These are phyloP conservation scores for Schizophyllum amplum DNA, from an alignment of 1,284 basidiomycete species.

Conservation along the genomic window DNA sequence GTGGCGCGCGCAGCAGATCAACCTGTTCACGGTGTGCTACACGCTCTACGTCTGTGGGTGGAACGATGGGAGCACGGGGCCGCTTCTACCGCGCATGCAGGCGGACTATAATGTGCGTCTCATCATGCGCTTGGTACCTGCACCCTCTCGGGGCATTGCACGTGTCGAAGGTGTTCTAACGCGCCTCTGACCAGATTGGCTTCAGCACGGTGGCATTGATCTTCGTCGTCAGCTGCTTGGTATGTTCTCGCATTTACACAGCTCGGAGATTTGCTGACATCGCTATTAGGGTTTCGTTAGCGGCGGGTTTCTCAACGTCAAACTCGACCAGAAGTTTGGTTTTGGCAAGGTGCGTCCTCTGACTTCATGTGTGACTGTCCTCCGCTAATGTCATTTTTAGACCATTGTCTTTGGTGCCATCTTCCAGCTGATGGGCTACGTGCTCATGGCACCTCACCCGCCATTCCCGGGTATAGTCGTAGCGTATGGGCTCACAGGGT, in stretches of 20 bases:
- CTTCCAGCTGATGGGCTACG: not conserved
- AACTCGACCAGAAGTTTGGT: constrained; percentile 40
- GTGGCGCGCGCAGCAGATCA: constrained; percentile 15
- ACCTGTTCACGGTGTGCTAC: constrained; percentile 32
- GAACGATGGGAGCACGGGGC: constrained; percentile 47
- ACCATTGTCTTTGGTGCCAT: constrained; percentile 15
- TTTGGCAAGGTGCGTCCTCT: constrained; percentile 39
- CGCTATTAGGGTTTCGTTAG: constrained; percentile 35
- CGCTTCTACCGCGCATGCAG: not conserved
- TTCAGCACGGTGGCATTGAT: constrained; percentile 43
- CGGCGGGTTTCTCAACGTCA: constrained; percentile 40
- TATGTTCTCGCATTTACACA: constrained; percentile 1
- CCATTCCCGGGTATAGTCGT: constrained; percentile 49
- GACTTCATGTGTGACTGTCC: not conserved
- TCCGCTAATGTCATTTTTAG: constrained; percentile 1
- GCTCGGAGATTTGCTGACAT: constrained; percentile 1
- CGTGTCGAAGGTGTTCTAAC: not conserved
- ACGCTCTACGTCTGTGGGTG: constrained; percentile 43
- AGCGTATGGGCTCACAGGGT: constrained; percentile 40
- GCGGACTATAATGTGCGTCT: not conserved
- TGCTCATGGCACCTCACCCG: constrained; percentile 29
- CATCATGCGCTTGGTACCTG: constrained; percentile 25
- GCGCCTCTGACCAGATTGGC: constrained; percentile 22
- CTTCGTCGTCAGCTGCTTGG: constrained; percentile 47
- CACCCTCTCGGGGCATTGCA: constrained; percentile 31